Evolutionary conservation across 176 grass and related monocot genomes (phyloP), one percentile per base, ranked within the genome.

Genomic region (Hordeum marinum): DNA sequence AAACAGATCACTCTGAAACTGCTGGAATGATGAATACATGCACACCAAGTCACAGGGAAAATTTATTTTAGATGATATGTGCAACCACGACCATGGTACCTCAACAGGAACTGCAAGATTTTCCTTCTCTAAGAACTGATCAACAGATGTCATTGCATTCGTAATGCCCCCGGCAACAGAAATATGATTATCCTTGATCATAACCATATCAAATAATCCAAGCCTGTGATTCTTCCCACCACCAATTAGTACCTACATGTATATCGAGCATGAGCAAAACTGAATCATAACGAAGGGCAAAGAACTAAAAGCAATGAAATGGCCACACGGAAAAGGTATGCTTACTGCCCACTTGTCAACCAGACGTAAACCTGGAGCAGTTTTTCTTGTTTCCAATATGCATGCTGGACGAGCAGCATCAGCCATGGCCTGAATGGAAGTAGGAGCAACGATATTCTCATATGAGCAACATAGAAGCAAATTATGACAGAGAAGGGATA

Each of bases 101-200:
- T 98, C 96, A 17, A 98, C 93, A 67, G 96, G 96, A 87, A 98
- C 43, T 34, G 72, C 64, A 68, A 98, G 67, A 9, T 89, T 92
- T 79, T 95, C 92, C 77, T 92, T 87, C 23, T 63, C 72, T 48
- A 95, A 88, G 71, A 76, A 98, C 60, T 91, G 82, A 83, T 98
- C 96, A 80, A 98, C 96, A 63, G 88, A 95, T 86, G 63, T 88
- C 77, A 98, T 82, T 69, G 96, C 96, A 91, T 89, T 95, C 71
- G 84, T 83, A 68, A 98, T 85, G 69, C 93, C 91, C 42, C 93
- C 93, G 57, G 96, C 93, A 79, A 98, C 87, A 80, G 96, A 94
- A 83, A 98, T 95, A 91, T 98, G 96, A 64, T 98, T 98, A 86
- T 98, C 96, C 66, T 98, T 98, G 94, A 98, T 95, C 96, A 98